Evolutionary conservation across 139 green algal species (phyloP).

Genomic region (Chlorella sorokiniana): DNA sequence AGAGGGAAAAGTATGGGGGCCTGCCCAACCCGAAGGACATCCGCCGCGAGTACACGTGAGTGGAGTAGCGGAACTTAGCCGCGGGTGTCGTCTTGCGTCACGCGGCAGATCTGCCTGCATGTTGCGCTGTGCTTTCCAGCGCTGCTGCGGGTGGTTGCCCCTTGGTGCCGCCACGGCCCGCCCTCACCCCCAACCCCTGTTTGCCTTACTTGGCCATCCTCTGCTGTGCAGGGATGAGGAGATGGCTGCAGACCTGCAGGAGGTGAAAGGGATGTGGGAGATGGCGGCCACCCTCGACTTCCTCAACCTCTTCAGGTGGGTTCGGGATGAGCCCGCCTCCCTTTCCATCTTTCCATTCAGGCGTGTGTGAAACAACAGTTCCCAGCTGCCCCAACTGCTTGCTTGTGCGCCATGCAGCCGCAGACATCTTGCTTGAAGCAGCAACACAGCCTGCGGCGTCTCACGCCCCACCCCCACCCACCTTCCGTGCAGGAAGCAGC

Average conservation of each 20-base stretch:
- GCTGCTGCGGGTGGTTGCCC: not conserved
- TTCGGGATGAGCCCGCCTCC: too few species aligned
- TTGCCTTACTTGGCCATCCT: too few species aligned
- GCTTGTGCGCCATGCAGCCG: not conserved
- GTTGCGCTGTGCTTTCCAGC: not conserved
- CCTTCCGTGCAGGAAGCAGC: conserved; percentile 8
- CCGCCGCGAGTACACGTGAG: conserved; percentile 18
- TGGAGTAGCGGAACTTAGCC: not conserved
- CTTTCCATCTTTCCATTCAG: too few species aligned
- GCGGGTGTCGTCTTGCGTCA: not conserved
- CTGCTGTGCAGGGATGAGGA: conserved; percentile 22
- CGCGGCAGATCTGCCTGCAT: not conserved
- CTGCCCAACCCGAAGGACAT: conserved; percentile 32
- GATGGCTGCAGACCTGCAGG: conserved; percentile 14
- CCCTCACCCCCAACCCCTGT: not conserved
- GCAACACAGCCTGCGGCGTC: too few species aligned
- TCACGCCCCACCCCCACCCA: too few species aligned
- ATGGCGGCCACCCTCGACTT: conserved; percentile 54
- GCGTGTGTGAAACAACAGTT: not conserved
- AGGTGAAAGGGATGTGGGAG: conserved; percentile 47
- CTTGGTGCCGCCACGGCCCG: too few species aligned
- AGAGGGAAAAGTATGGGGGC: too few species aligned
- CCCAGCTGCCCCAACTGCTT: not conserved
- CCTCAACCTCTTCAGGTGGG: conserved; percentile 38
- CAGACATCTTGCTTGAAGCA: too few species aligned